phyloP scores from a whole-genome alignment of 352 stramenopile species.

The Phytophthora crassamura region DNA sequence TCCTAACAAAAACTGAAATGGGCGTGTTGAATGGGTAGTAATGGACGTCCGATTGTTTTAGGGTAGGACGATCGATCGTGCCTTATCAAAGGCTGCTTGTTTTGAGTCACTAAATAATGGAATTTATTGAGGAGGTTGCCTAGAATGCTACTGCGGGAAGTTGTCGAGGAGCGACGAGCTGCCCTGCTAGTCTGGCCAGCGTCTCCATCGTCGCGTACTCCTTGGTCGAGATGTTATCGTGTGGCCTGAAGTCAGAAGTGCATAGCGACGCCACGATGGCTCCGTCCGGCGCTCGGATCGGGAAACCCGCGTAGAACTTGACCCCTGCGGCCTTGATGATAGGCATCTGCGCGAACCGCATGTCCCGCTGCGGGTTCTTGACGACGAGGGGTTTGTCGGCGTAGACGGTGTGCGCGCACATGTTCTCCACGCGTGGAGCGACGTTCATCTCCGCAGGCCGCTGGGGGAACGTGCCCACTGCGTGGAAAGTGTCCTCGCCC shows the following conservation, averaged over 20 bases:
- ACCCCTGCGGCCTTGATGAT: slow-evolving; percentile 45
- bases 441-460: slow-evolving; percentile 33
- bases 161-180: slow-evolving; percentile 41
- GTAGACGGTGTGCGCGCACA: slow-evolving; percentile 65
- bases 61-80: too few relatives aligned
- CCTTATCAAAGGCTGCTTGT: too few relatives aligned
- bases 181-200: slow-evolving; percentile 49
- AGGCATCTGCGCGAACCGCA: slow-evolving; percentile 64
- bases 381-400: slow-evolving; percentile 58
- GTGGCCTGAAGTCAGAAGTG: slow-evolving; percentile 46
- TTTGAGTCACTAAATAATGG: neutral
- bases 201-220: slow-evolving; percentile 75
- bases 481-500: slow-evolving; percentile 49
- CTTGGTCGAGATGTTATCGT: slow-evolving; percentile 62
- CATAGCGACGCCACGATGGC: slow-evolving; percentile 60
- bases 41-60: too few relatives aligned
- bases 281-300: slow-evolving; percentile 54
- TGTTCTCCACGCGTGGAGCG: slow-evolving; percentile 49
- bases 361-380: slow-evolving; percentile 64
- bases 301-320: slow-evolving; percentile 74
- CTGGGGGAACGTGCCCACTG: slow-evolving; percentile 44
- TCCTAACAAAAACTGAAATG: too few relatives aligned
- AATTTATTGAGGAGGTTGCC: neutral
- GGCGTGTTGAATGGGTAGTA: too few relatives aligned
- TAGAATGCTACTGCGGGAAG: slow-evolving; percentile 22